Base-by-base conservation (phyloP, 1,284 basidiomycete species). In the Mycosarcoma maydis region DNA sequence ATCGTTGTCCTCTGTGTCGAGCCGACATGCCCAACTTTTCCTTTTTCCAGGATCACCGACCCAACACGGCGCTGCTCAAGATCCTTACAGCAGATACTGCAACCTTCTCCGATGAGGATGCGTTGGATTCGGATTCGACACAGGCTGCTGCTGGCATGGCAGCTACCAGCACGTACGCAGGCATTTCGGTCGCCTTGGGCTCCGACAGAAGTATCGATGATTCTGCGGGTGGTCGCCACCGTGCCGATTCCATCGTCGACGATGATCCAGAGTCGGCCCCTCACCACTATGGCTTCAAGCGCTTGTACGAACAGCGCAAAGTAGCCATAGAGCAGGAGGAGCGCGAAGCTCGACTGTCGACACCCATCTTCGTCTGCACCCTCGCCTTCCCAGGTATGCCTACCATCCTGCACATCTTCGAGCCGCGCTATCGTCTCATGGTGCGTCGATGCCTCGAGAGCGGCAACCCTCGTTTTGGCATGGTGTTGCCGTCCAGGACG, bases 381-480 rank as follows among this genome's bases (percentile, higher is more conserved):
- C 87, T 96, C 43, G 88, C 89, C 39, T 97, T 95, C 84, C 94
- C 94, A 1, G 89, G 89, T 48, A 89, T 94, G 85, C 92, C 92
- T 17, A 94, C 90, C 40, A 86, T 91, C 54, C 84, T 98, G 30
- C 93, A 96, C 82, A 89, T 97, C 76, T 96, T 92, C 78, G 94
- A 98, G 82, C 94, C 94, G 0, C 85, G 86, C 53, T 89, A 97
- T 82, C 89, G 93, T 11, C 86, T 97, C 33, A 95, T 97, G 94
- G 89, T 97, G 51, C 89, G 94, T 20, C 88, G 94, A 4, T 93
- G 91, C 80, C 88, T 97, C 48, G 89, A 92, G 72, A 88, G 86
- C 13, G 85, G 87, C 5, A 85, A 84, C 23, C 91, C 90, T 13
- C 50, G 76, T 13, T 96, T 98, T 81, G 94, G 94, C 19, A 96